These are phyloP conservation scores for Maudiozyma saulgeensis DNA, from an alignment of 805 yeast species.

Conservation along the genomic window DNA sequence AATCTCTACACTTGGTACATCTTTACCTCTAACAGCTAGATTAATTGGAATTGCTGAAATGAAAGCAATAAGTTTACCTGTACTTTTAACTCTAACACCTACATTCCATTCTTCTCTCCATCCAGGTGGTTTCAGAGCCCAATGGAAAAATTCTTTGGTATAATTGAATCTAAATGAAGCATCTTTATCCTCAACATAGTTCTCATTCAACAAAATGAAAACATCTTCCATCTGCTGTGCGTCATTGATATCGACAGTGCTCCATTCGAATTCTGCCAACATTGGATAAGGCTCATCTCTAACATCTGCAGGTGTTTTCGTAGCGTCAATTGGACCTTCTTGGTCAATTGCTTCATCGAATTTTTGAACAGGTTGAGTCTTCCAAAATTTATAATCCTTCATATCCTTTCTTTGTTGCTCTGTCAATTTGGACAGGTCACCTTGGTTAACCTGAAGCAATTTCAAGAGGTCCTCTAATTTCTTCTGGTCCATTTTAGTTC, in stretches of 20 bases:
- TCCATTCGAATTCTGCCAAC: constrained; percentile 83
- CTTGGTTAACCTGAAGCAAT: constrained; percentile 28
- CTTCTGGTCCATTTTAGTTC: constrained; percentile 7
- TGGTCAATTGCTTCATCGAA: constrained; percentile 55
- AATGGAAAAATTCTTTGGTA: constrained; percentile 68
- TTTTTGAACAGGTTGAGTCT: constrained; percentile 86
- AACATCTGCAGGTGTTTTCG: constrained; percentile 62
- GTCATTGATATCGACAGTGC: constrained; percentile 54
- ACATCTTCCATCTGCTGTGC: constrained; percentile 61
- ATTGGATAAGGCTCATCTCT: constrained; percentile 63
- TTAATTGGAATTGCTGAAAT: constrained; percentile 82
- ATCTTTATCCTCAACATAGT: constrained; percentile 91
- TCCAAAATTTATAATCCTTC: constrained; percentile 94
- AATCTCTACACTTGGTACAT: constrained; percentile 68
- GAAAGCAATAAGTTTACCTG: constrained; percentile 78
- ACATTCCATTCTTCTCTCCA: constrained; percentile 84
- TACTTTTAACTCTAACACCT: constrained; percentile 78
- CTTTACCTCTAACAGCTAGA: constrained; percentile 48
- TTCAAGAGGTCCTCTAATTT: constrained; percentile 44
- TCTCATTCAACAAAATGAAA: constrained; percentile 68
- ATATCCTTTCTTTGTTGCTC: constrained; percentile 57
- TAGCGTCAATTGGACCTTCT: constrained; percentile 75
- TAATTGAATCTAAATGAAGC: constrained; percentile 88
- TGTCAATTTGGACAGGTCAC: constrained; percentile 38
- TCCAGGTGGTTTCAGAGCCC: constrained; percentile 95